Conservation (phyloP, 2,329 filamentous ascomycete genomes). For the Talaromyces sp. region DNA sequence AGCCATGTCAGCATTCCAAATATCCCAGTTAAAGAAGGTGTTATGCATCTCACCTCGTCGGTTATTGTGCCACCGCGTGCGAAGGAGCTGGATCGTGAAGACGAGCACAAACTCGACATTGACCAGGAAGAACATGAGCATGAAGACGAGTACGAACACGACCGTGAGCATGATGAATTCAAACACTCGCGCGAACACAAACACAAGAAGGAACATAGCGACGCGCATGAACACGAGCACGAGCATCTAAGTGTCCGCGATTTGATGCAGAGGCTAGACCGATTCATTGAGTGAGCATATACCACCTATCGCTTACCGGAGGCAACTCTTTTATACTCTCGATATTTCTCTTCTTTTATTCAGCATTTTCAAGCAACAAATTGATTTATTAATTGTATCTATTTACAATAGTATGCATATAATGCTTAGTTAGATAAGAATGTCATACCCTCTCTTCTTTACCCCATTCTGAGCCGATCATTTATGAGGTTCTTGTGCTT, state of each 20-base stretch:
- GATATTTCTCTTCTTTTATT: not conserved
- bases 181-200: not conserved
- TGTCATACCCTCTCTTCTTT: not conserved
- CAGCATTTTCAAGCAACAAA: not conserved
- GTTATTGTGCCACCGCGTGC: constrained; percentile 64
- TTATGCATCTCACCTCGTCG: constrained; percentile 66
- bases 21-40: constrained; percentile 68
- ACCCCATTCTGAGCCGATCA: not conserved
- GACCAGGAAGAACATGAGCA: not conserved
- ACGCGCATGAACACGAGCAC: not conserved
- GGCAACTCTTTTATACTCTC: not conserved
- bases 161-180: not conserved
- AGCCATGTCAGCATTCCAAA: constrained; percentile 61
- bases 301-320: not conserved
- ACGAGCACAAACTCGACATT: not conserved
- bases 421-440: not conserved
- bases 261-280: constrained; percentile 11
- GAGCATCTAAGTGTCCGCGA: constrained; percentile 6
- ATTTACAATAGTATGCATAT: not conserved
- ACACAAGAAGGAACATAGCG: constrained; percentile 5
- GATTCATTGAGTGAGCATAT: constrained; percentile 6
- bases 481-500: not conserved
- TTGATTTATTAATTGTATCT: not conserved
- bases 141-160: not conserved
- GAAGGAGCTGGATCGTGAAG: not conserved